A percentile compares a stretch with the other conserved stretches of the same genome.
phyloP scores from a whole-genome alignment of 2,329 filamentous ascomycete species.

The Venturia carpophila region DNA sequence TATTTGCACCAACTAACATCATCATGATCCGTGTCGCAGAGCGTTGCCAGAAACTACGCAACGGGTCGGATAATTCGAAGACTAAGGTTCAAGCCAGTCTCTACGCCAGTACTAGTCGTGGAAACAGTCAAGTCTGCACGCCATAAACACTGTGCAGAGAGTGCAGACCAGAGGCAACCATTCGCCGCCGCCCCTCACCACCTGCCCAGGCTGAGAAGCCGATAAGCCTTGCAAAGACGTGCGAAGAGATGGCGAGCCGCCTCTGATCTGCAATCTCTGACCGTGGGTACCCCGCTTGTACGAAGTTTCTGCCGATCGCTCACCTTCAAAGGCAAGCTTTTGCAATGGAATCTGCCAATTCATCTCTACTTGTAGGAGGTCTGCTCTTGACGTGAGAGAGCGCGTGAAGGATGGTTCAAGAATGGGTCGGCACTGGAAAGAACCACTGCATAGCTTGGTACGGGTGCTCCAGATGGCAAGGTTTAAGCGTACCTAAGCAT shows the following conservation, averaged over 20 bases:
- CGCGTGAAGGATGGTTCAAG: neutral
- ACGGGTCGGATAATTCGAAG: neutral
- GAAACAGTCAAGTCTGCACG: too few relatives aligned
- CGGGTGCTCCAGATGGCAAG: neutral
- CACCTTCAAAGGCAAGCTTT: neutral
- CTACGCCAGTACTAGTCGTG: too few relatives aligned
- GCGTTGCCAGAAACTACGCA: neutral
- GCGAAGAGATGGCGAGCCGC: constrained; percentile 2
- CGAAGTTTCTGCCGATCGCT: neutral
- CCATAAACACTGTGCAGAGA: too few relatives aligned
- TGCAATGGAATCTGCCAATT: neutral
- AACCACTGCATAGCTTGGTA: neutral
- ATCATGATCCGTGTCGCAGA: neutral
- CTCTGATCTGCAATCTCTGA: neutral
- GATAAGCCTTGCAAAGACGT: neutral
- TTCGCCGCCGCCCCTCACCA: neutral
- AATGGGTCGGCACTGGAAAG: neutral
- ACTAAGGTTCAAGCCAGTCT: too few relatives aligned
- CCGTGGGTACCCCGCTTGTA: neutral
- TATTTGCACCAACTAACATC: neutral
- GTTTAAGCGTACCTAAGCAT: neutral
- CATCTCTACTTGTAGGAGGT: too few relatives aligned
- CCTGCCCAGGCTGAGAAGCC: neutral
- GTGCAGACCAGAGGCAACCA: neutral
- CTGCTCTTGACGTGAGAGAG: neutral